Percentiles rank a stretch among this genome's conserved stretches.
phyloP scores from a whole-genome alignment of 345 rosid species.

The Melastoma malabathricum region DNA sequence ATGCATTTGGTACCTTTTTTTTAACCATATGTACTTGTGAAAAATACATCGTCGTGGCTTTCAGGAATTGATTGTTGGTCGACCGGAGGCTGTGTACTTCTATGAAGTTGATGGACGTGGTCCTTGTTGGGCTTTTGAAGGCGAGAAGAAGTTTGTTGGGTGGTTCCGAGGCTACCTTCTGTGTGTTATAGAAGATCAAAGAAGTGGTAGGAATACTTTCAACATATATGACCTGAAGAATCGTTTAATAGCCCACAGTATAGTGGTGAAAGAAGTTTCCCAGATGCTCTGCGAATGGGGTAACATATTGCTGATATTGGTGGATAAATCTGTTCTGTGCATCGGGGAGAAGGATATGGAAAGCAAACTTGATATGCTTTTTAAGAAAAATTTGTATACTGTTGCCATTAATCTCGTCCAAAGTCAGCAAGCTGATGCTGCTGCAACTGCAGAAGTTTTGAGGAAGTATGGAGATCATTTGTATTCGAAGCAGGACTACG shows the following conservation, averaged over 20 bases:
- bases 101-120: conserved; percentile 98
- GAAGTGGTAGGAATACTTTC: conserved; percentile 55
- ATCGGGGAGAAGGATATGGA: conserved; percentile 98
- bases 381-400: conserved; percentile 87
- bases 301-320: conserved; percentile 60
- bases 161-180: conserved; percentile 95
- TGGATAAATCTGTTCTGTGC: conserved; percentile 63
- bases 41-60: not conserved
- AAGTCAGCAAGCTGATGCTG: conserved; percentile 97
- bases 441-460: conserved; percentile 95
- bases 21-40: not conserved
- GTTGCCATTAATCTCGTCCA: conserved; percentile 96
- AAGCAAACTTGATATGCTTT: conserved; percentile 96
- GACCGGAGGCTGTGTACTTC: conserved; percentile 92
- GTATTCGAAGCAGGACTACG: conserved; percentile 87
- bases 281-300: conserved; percentile 99
- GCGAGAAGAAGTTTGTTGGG: conserved; percentile 82
- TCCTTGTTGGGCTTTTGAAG: conserved; percentile 99
- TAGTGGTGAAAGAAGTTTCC: conserved; percentile 71
- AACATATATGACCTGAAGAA: conserved; percentile 89
- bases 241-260: conserved; percentile 76
- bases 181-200: conserved; percentile 82
- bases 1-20: conserved; percentile 1
- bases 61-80: conserved; percentile 87
- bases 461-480: conserved; percentile 98